Evolutionary conservation across 2,329 filamentous ascomycete species (phyloP).

Genomic region (Xylariomycetidae sp.): DNA sequence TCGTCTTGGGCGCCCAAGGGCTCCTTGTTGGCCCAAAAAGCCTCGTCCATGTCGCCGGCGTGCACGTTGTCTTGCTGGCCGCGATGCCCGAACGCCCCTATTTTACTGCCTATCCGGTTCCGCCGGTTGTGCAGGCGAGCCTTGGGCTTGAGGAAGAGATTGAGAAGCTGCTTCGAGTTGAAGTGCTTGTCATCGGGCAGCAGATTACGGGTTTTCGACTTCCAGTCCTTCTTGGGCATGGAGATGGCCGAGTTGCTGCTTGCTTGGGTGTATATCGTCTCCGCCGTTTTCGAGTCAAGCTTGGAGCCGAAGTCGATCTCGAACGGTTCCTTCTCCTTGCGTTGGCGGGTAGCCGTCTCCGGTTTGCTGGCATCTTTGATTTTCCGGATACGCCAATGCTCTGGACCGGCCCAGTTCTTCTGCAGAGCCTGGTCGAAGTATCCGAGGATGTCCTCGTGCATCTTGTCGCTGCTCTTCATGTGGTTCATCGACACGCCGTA

Average conservation of each 20-base stretch:
- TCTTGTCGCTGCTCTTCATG: conserved; percentile 56
- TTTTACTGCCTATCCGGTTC: conserved; percentile 40
- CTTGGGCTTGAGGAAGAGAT: conserved; percentile 90
- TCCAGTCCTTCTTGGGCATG: conserved; percentile 91
- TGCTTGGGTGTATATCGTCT: conserved; percentile 75
- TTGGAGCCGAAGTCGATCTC: conserved; percentile 84
- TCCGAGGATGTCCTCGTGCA: conserved; percentile 91
- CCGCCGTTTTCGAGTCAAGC: conserved; percentile 63
- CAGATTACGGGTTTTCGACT: conserved; percentile 85
- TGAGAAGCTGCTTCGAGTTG: conserved; percentile 84
- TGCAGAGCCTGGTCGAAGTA: conserved; percentile 96
- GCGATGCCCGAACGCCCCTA: conserved; percentile 34
- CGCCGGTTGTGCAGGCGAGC: conserved; percentile 69
- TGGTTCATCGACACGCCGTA: conserved; percentile 78
- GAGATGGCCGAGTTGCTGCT: conserved; percentile 75
- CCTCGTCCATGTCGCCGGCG: conserved; percentile 83
- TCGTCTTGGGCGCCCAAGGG: conserved; percentile 46
- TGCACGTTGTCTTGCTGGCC: conserved; percentile 47
- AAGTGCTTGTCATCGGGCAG: conserved; percentile 98
- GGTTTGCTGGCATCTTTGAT: conserved; percentile 75
- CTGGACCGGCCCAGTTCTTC: conserved; percentile 97
- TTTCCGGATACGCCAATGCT: conserved; percentile 94
- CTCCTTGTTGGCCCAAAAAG: conserved; percentile 81
- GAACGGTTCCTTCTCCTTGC: conserved; percentile 95
- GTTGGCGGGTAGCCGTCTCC: conserved; percentile 52